Evolutionary conservation across 805 yeast genomes (phyloP).

Genomic region (Candida tammaniensis): DNA sequence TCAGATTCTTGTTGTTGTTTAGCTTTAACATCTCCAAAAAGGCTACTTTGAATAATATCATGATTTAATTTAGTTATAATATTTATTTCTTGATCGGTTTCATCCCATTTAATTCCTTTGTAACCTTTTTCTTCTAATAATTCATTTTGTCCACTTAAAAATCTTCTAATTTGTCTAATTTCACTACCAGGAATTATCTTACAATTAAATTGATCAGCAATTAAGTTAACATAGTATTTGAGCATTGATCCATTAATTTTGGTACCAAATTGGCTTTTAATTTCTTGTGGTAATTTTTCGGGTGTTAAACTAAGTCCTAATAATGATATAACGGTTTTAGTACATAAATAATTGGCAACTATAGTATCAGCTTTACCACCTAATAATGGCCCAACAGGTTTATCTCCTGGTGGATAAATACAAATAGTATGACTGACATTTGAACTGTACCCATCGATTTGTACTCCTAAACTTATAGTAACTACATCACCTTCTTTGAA

Average conservation of each 20-base stretch:
- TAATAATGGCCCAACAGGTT: constrained; percentile 74
- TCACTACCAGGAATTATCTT: constrained; percentile 88
- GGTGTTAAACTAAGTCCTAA: constrained; percentile 73
- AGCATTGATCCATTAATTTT: constrained; percentile 66
- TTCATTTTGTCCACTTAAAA: constrained; percentile 93
- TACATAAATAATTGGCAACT: constrained; percentile 85
- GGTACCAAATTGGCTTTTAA: constrained; percentile 27
- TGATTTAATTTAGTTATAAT: constrained; percentile 38
- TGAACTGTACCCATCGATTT: constrained; percentile 93
- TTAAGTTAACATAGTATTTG: constrained; percentile 74
- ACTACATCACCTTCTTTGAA: constrained; percentile 80
- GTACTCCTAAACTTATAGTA: constrained; percentile 83
- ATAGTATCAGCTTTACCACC: constrained; percentile 88
- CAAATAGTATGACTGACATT: constrained; percentile 84
- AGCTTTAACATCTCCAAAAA: constrained; percentile 17
- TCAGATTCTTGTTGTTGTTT: constrained; percentile 46
- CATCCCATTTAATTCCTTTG: constrained; percentile 90
- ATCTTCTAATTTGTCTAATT: constrained; percentile 87
- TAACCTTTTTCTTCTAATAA: constrained; percentile 87
- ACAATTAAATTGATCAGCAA: constrained; percentile 83
- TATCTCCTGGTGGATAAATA: constrained; percentile 65
- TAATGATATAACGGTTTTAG: constrained; percentile 77
- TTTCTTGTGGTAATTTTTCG: constrained; percentile 63
- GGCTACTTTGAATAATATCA: constrained; percentile 4
- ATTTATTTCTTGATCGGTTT: constrained; percentile 68